Conservation (phyloP, 106 monocot genomes). For the Acanthochlamys bracteata region DNA sequence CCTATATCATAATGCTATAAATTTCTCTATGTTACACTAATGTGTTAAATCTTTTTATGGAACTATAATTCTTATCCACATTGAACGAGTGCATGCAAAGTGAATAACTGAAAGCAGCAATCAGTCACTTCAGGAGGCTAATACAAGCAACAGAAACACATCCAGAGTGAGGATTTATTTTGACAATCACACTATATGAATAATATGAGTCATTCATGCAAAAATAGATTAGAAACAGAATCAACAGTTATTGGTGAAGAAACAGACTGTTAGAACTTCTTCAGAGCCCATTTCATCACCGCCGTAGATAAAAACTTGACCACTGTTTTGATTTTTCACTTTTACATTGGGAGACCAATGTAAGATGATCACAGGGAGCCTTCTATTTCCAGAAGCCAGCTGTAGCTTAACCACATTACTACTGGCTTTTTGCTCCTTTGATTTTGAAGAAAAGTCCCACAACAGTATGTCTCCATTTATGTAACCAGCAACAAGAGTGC, state of each 20-base stretch:
- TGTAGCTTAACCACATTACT: constrained; percentile 74
- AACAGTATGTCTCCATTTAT: constrained; percentile 88
- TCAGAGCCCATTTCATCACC: constrained; percentile 98
- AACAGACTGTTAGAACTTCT: constrained; percentile 88
- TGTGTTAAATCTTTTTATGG: too few relatives aligned
- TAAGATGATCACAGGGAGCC: constrained; percentile 92
- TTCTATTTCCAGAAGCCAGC: constrained; percentile 70
- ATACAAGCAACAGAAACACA: too few relatives aligned
- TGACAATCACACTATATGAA: background rate
- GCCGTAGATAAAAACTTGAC: constrained; percentile 88
- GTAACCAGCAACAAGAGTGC: constrained; percentile 78
- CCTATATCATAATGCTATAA: too few relatives aligned
- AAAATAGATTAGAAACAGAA: too few relatives aligned
- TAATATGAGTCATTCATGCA: background rate
- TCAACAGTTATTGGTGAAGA: background rate
- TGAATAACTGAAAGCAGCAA: too few relatives aligned
- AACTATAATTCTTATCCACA: too few relatives aligned
- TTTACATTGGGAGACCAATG: constrained; percentile 67
- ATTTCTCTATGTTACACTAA: too few relatives aligned
- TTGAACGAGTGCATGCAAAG: too few relatives aligned
- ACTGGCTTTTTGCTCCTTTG: constrained; percentile 37
- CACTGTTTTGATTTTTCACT: constrained; percentile 41
- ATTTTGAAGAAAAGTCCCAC: constrained; percentile 61
- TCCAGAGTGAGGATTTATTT: too few relatives aligned
- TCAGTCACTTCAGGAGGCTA: too few relatives aligned